These are phyloP conservation scores for Aphanomyces stellatus DNA, from an alignment of 352 stramenopile genomes.

Conservation along the genomic window DNA sequence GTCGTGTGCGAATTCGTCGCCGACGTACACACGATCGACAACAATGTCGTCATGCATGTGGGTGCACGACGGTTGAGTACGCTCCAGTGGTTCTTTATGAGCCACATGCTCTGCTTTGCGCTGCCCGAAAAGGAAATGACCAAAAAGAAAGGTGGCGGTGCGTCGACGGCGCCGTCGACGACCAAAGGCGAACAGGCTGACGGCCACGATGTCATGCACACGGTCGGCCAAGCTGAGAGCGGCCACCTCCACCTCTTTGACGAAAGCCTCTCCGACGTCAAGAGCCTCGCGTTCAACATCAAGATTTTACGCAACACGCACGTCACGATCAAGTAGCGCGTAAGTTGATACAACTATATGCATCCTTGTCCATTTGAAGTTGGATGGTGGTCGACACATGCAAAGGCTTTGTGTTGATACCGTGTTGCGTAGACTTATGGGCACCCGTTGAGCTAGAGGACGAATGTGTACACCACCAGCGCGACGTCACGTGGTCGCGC, in stretches of 20 bases:
- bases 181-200: not conserved
- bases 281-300: conserved; percentile 16
- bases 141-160: not conserved
- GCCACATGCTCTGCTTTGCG: conserved; percentile 4
- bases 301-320: conserved; percentile 10
- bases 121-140: conserved; percentile 10
- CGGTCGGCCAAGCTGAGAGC: conserved; percentile 1
- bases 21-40: not conserved
- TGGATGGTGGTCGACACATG: too few species aligned
- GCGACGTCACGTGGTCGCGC: too few species aligned
- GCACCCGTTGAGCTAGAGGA: too few species aligned
- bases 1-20: not conserved
- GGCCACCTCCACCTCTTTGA: conserved; percentile 17
- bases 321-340: not conserved
- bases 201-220: not conserved
- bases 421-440: too few species aligned
- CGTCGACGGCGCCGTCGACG: not conserved
- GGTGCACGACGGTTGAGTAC: conserved; percentile 10
- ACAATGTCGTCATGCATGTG: not conserved
- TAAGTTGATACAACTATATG: not conserved
- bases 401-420: too few species aligned
- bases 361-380: not conserved
- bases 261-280: conserved; percentile 13
- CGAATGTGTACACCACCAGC: too few species aligned
- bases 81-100: conserved; percentile 18